Conservation (phyloP, 1,139 yeast species). For the Kazachstania sp. region DNA sequence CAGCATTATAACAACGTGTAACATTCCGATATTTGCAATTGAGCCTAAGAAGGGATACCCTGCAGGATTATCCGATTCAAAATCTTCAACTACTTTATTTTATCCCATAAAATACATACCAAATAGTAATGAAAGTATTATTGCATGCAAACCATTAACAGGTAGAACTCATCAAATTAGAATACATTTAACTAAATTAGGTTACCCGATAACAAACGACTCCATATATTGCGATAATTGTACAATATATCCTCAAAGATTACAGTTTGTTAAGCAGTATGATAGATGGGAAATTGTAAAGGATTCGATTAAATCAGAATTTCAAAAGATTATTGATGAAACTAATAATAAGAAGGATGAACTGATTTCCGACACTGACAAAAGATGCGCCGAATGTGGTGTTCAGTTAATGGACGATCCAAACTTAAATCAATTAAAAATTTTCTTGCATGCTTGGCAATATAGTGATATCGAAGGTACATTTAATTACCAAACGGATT, state of each 20-base stretch:
- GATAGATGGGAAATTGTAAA: conserved; percentile 70
- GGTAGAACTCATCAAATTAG: conserved; percentile 78
- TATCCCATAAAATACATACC: conserved; percentile 30
- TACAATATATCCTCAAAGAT: conserved; percentile 20
- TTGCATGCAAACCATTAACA: conserved; percentile 56
- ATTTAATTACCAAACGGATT: conserved; percentile 52
- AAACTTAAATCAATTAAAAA: conserved; percentile 32
- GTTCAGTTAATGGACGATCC: conserved; percentile 36
- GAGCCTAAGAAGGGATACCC: conserved; percentile 49
- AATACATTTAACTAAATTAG: conserved; percentile 58
- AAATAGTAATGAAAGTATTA: conserved; percentile 43
- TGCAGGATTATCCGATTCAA: conserved; percentile 24
- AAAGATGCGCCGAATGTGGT: conserved; percentile 41
- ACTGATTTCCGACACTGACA: not conserved
- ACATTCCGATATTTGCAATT: conserved; percentile 55
- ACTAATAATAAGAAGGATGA: conserved; percentile 10
- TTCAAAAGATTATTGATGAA: conserved; percentile 22
- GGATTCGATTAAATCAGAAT: conserved; percentile 29
- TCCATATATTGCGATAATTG: conserved; percentile 40
- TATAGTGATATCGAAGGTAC: conserved; percentile 32
- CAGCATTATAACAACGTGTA: not conserved
- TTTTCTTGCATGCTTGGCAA: conserved; percentile 53
- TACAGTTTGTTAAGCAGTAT: conserved; percentile 38
- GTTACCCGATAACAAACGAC: conserved; percentile 65
- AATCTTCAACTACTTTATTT: conserved; percentile 39